Evolutionary conservation across 1,139 yeast species (phyloP).

Genomic region (Hyphopichia pseudoburtonii): DNA sequence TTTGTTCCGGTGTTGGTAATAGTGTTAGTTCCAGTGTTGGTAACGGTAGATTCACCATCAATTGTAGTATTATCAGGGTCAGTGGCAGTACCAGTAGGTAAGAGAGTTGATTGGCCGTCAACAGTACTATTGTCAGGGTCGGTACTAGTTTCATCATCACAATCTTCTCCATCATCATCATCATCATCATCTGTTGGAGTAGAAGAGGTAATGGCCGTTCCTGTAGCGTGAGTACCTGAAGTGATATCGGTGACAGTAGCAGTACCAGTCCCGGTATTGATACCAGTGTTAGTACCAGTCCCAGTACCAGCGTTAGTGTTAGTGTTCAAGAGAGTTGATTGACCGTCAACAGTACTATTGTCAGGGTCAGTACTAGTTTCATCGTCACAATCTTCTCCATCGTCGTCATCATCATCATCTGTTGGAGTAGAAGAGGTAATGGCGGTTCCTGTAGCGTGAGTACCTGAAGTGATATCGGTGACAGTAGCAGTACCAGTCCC

Average conservation of each 20-base stretch:
- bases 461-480: conserved; percentile 9
- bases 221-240: conserved; percentile 11
- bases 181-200: too few relatives aligned
- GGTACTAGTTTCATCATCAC: neutral
- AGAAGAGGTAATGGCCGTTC: too few relatives aligned
- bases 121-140: neutral
- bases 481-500: neutral
- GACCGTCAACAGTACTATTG: conserved; percentile 3
- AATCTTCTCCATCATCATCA: conserved; percentile 1
- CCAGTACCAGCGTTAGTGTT: neutral
- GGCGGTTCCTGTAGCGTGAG: too few relatives aligned
- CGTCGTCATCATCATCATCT: neutral
- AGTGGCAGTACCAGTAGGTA: neutral
- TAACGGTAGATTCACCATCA: neutral
- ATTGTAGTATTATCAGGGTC: conserved; percentile 6
- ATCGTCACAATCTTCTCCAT: conserved; percentile 3
- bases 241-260: conserved; percentile 4
- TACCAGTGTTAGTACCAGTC: conserved; percentile 5
- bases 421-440: too few relatives aligned
- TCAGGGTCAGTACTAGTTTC: conserved; percentile 9
- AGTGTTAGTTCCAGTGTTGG: neutral
- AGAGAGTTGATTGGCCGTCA: neutral
- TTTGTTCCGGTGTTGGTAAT: conserved; percentile 10
- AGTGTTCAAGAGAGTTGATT: neutral
- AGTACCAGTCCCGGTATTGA: neutral